Base-by-base conservation (phyloP, 1,284 basidiomycete genomes). In the Anthracocystis setariae region DNA sequence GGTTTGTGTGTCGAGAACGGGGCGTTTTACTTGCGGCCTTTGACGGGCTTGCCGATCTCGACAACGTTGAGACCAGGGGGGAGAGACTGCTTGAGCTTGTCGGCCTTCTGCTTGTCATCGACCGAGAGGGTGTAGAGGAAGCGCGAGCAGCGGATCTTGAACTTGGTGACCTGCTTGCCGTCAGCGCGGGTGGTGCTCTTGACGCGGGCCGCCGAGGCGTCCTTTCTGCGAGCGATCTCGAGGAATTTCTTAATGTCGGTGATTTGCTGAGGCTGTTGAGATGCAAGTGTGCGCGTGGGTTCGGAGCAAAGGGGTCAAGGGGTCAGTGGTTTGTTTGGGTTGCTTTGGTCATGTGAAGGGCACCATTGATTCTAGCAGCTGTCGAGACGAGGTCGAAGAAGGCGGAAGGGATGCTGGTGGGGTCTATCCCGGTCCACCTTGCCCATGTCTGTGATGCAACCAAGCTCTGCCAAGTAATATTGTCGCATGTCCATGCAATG, bases 201-300 rank as follows among this genome's bases (percentile, higher is more conserved):
- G 89, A 97, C 94, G 85, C 93, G 92, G 76, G 92, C 93, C 86
- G 92, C 93, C 94, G 85, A 50, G 78, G 87, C 88, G 84, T 89
- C 88, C 85, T 87, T 87, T 82, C 88, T 90, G 86, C 90, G 90
- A 67, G 95, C 91, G 84, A 95, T 93, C 87, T 93, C 91, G 85
- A 98, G 92, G 88, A 98, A 98, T 85, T 93, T 88, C 88, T 98
- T 98, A 88, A 98, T 98, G 86, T 98, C 95, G 82, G 89, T 88
- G 86, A 98, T 90, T 89, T 98, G 92, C 87, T 96, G 93, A 73
- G 95, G 94, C 95, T 97, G 84, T 27, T 51, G 37, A 12, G 8
- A 25, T 18, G 46, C 15, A 13, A 25, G n/a, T 40, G n/a, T n/a
- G n/a, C n/a, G n/a, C n/a, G n/a, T 39, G 8, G 7, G 25, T 27